These are phyloP conservation scores for Leccinum subfulvum DNA, from an alignment of 1,284 basidiomycete genomes.

Conservation along the genomic window DNA sequence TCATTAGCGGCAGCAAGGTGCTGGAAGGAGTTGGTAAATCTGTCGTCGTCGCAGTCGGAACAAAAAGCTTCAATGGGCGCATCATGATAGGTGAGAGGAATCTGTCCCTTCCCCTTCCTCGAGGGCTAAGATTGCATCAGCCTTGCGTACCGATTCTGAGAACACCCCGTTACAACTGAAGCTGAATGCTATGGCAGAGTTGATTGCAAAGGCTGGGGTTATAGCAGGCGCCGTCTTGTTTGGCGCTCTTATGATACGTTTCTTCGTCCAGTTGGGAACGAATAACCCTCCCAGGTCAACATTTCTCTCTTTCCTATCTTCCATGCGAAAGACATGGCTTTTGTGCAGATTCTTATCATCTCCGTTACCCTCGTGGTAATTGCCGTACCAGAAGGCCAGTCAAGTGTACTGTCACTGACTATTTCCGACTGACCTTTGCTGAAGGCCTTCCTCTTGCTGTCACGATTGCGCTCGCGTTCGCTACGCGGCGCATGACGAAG, in stretches of 20 bases:
- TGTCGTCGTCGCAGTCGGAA: slow-evolving; percentile 89
- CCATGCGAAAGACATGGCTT: slow-evolving; percentile 71
- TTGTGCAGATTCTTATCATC: slow-evolving; percentile 93
- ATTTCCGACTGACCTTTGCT: slow-evolving; percentile 10
- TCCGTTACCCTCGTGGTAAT: slow-evolving; percentile 95
- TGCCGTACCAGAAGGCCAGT: slow-evolving; percentile 88
- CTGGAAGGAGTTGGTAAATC: slow-evolving; percentile 94
- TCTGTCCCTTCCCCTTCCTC: not conserved
- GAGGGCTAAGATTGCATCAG: slow-evolving; percentile 38
- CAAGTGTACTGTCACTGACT: slow-evolving; percentile 1
- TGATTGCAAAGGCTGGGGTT: slow-evolving; percentile 91
- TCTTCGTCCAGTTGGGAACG: slow-evolving; percentile 83
- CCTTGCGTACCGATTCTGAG: slow-evolving; percentile 78
- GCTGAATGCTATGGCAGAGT: slow-evolving; percentile 87
- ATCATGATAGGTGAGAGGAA: slow-evolving; percentile 84
- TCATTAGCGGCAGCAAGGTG: slow-evolving; percentile 93
- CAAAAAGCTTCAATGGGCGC: slow-evolving; percentile 91
- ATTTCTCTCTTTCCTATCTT: not conserved
- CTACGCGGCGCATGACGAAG: slow-evolving; percentile 96
- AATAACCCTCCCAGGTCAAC: slow-evolving; percentile 46
- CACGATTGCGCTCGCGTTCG: slow-evolving; percentile 94
- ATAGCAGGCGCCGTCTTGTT: slow-evolving; percentile 85
- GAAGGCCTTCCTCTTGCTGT: slow-evolving; percentile 91
- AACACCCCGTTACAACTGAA: slow-evolving; percentile 94
- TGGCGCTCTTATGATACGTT: slow-evolving; percentile 85